Percentiles rank a stretch among this genome's conserved stretches.
These are phyloP conservation scores for Prunus armeniaca DNA, from an alignment of 306 rosid genomes.

Conservation along the genomic window DNA sequence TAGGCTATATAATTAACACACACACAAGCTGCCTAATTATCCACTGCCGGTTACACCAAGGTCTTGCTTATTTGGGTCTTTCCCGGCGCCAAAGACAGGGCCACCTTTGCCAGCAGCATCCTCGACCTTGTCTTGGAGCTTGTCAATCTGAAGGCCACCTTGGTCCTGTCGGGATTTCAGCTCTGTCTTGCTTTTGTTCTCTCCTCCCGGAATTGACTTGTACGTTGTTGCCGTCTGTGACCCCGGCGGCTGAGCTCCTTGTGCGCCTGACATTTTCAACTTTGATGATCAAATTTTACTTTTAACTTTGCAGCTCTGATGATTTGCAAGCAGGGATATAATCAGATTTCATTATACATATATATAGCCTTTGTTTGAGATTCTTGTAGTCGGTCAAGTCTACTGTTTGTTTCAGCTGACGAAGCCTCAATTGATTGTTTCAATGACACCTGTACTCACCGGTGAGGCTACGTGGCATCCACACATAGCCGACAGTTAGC, in stretches of 20 bases:
- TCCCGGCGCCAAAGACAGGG: constrained; percentile 71
- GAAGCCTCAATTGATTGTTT: neutral
- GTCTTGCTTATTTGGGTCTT: constrained; percentile 54
- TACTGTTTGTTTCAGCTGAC: neutral
- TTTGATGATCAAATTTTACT: neutral
- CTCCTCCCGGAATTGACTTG: constrained; percentile 61
- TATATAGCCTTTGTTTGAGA: neutral
- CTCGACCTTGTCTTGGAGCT: constrained; percentile 59
- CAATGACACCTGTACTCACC: neutral
- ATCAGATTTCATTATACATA: neutral
- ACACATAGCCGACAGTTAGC: neutral
- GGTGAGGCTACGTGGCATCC: neutral
- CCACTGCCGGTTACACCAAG: constrained; percentile 78
- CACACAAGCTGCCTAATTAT: neutral
- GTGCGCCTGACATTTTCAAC: constrained; percentile 73
- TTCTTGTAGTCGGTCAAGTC: neutral
- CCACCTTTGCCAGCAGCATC: constrained; percentile 75
- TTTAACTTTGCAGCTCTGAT: neutral
- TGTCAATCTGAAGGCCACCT: constrained; percentile 68
- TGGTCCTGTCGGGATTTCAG: constrained; percentile 57
- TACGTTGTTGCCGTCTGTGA: constrained; percentile 64
- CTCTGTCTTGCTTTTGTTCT: constrained; percentile 57
- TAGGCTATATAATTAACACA: neutral
- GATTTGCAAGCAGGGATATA: neutral
- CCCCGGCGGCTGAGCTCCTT: constrained; percentile 70